These are phyloP conservation scores for Sporothrix brunneoviolacea DNA, from an alignment of 2,329 filamentous ascomycete genomes.

Conservation along the genomic window DNA sequence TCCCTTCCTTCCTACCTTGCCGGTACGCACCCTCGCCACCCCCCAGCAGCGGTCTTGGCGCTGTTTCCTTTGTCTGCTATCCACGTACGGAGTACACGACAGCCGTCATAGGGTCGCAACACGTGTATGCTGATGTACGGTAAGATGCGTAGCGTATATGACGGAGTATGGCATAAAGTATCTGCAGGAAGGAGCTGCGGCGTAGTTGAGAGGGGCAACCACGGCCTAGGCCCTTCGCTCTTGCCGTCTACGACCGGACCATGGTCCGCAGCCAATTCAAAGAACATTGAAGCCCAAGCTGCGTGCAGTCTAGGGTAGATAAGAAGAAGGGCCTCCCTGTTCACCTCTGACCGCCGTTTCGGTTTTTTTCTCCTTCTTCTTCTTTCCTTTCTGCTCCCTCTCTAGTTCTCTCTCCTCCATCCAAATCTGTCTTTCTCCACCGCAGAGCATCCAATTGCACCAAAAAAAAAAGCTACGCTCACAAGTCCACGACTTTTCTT, in stretches of 20 bases:
- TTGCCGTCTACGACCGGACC: too few species aligned
- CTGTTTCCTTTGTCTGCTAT: too few species aligned
- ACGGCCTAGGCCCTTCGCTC: not conserved
- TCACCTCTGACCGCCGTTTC: not conserved
- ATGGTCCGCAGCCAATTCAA: too few species aligned
- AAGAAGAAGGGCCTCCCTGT: slow-evolving; percentile 7
- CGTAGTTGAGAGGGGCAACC: not conserved
- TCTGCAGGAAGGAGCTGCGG: not conserved
- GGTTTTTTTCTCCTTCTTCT: not conserved
- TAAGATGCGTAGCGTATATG: too few species aligned
- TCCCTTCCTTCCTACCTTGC: too few species aligned
- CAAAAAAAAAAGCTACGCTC: not conserved
- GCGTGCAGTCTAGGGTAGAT: not conserved
- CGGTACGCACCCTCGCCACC: too few species aligned
- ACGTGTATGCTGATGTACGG: too few species aligned
- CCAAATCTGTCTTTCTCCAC: not conserved
- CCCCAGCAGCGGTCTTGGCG: too few species aligned
- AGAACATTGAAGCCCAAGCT: too few species aligned
- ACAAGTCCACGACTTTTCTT: too few species aligned
- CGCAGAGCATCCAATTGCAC: not conserved
- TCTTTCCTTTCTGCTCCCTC: not conserved
- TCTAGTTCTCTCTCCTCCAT: not conserved
- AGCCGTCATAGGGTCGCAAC: slow-evolving; percentile 4
- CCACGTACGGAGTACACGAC: not conserved
- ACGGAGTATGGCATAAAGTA: too few species aligned